Conservation (phyloP, 352 stramenopile genomes). For the Phytophthora colocasiae region DNA sequence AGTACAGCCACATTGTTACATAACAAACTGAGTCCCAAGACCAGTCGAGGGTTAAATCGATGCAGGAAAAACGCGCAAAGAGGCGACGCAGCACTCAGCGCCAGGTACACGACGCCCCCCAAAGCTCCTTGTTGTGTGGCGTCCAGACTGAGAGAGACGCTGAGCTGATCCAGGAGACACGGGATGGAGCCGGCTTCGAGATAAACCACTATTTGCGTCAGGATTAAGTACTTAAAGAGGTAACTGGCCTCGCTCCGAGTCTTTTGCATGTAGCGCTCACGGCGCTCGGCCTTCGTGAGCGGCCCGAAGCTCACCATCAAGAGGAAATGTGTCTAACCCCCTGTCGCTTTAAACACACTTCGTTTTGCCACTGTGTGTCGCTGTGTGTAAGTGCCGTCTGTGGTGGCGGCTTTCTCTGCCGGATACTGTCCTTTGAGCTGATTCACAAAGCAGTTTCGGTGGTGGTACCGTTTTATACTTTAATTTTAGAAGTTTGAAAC, state of each 20-base stretch:
- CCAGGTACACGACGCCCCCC: conserved; percentile 82
- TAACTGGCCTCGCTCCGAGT: conserved; percentile 78
- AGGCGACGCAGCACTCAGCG: conserved; percentile 75
- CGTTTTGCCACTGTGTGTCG: background rate
- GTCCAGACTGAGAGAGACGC: conserved; percentile 70
- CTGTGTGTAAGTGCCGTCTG: background rate
- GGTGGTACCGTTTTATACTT: background rate
- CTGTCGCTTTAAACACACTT: conserved; percentile 17
- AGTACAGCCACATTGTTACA: conserved; percentile 81
- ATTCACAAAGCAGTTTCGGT: conserved; percentile 5
- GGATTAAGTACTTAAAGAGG: conserved; percentile 89
- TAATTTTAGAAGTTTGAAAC: background rate
- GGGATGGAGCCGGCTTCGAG: conserved; percentile 84
- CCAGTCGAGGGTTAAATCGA: conserved; percentile 65
- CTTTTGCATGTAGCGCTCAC: conserved; percentile 76
- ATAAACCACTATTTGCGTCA: conserved; percentile 87
- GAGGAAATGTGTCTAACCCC: background rate
- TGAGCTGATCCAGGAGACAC: conserved; percentile 82
- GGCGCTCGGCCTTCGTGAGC: conserved; percentile 61
- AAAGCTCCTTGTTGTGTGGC: conserved; percentile 81
- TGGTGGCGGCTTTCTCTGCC: conserved; percentile 14
- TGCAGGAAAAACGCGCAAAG: conserved; percentile 82
- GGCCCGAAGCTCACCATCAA: conserved; percentile 45
- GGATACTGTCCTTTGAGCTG: conserved; percentile 19
- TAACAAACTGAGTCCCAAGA: conserved; percentile 76